These are phyloP conservation scores for Colletotrichum incanum DNA, from an alignment of 2,329 filamentous ascomycete species.

Conservation along the genomic window DNA sequence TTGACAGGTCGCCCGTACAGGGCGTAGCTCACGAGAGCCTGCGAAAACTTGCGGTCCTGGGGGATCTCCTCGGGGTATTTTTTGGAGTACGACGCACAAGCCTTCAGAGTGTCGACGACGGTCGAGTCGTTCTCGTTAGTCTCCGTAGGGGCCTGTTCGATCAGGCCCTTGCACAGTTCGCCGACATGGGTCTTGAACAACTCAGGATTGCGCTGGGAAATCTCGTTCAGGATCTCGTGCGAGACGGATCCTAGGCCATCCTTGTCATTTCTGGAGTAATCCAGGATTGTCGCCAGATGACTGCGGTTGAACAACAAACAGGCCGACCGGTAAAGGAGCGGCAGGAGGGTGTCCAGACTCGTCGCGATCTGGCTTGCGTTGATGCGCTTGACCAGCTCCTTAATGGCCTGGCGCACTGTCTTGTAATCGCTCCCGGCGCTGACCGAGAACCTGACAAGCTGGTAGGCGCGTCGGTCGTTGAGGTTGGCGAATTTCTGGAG, in stretches of 20 bases:
- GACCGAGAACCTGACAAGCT: conserved; percentile 89
- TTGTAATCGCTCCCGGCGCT: conserved; percentile 91
- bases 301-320: conserved; percentile 94
- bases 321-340: conserved; percentile 86
- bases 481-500: conserved; percentile 92
- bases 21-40: conserved; percentile 87
- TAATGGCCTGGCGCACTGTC: conserved; percentile 90
- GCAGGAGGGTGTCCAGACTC: conserved; percentile 84
- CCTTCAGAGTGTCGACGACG: conserved; percentile 92
- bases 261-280: conserved; percentile 87
- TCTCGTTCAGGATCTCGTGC: conserved; percentile 92
- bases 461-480: conserved; percentile 91
- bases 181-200: conserved; percentile 94
- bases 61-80: conserved; percentile 89
- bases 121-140: conserved; percentile 78
- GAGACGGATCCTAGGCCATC: conserved; percentile 83
- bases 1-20: conserved; percentile 85
- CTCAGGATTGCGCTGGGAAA: conserved; percentile 89
- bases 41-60: conserved; percentile 83
- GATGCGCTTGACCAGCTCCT: conserved; percentile 88
- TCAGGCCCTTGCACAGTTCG: conserved; percentile 89
- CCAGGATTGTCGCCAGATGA: conserved; percentile 91
- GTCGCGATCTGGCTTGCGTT: conserved; percentile 76
- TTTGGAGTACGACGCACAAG: conserved; percentile 91
- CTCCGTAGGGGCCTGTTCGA: conserved; percentile 82